A percentile compares a stretch with the other conserved stretches of the same genome.
phyloP scores from a whole-genome alignment of 495 filamentous ascomycete genomes.

The Penicillium argentinense region DNA sequence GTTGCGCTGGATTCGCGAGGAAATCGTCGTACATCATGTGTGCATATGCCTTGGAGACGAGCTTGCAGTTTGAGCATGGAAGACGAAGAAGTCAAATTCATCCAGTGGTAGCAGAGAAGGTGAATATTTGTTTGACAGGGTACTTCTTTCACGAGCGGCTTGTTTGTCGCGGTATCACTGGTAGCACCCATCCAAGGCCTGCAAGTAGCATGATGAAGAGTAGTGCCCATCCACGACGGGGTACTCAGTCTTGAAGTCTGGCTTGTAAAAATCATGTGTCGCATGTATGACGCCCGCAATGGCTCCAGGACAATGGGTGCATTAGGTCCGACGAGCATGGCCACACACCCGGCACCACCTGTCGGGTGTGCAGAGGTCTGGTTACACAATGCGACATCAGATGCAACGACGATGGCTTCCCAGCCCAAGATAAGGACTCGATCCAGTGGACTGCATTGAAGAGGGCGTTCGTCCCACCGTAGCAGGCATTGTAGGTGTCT shows the following conservation, averaged over 20 bases:
- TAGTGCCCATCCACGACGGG: slow-evolving; percentile 94
- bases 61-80: slow-evolving; percentile 96
- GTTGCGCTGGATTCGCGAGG: slow-evolving; percentile 41
- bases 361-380: slow-evolving; percentile 93
- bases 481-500: slow-evolving; percentile 97
- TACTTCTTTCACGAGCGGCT: slow-evolving; percentile 42
- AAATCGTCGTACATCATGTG: slow-evolving; percentile 96
- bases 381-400: slow-evolving; percentile 96
- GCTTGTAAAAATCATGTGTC: slow-evolving; percentile 98
- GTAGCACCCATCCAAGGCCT: slow-evolving; percentile 95
- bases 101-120: slow-evolving; percentile 76
- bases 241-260: slow-evolving; percentile 95
- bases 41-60: slow-evolving; percentile 91
- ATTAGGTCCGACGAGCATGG: slow-evolving; percentile 88
- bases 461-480: slow-evolving; percentile 93
- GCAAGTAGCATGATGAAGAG: slow-evolving; percentile 89
- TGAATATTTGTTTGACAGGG: too few relatives aligned
- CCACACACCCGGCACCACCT: slow-evolving; percentile 90
- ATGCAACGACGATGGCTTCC: slow-evolving; percentile 86
- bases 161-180: slow-evolving; percentile 83
- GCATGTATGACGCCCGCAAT: slow-evolving; percentile 85
- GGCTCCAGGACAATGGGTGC: slow-evolving; percentile 88
- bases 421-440: slow-evolving; percentile 94
- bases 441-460: slow-evolving; percentile 97
- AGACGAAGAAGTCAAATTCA: slow-evolving; percentile 91